Base-by-base conservation (phyloP, 768 basidiomycete genomes). In the Leccinum ochraceum region DNA sequence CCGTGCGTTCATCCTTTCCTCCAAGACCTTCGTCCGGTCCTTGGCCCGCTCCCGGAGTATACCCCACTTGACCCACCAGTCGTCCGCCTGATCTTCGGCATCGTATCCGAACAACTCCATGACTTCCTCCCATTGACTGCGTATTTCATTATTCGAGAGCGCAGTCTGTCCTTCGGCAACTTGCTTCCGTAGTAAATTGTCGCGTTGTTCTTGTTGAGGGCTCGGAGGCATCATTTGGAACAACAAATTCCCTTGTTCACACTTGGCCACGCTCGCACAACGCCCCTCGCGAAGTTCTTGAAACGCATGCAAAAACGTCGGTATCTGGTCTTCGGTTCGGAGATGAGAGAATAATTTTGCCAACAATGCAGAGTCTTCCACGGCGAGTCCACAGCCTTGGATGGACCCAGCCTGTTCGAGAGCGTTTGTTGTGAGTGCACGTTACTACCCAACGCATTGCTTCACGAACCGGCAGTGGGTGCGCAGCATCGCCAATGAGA, bases 1-100 rank as follows among this genome's bases (percentile, higher is more conserved):
- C 11, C 49, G 57, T 14, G 61, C 22, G 7, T 53, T 58, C 63
- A 70, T 63, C 54, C 55, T 56, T 46, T 62, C 63, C 3, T 67
- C 66, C 59, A 66, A 26, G 50, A 66, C 64, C 54, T 26, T 62
- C 11, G 53, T 60, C 13, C 72, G 67, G 48, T 63, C 63, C 53
- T 66, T 68, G 60, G 77, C 76, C 28, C 76, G 64, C 66, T 82
- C 75, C 50, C 74, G 74, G 59, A 83, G 73, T 17, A 76, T 59
- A 8, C 83, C 83, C 83, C 83, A 85, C 39, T 81, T 82, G 11
- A 81, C 77, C 85, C 85, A 88, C 84, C 85, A 87, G 66, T 86
- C 83, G 39, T 85, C 85, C 24, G 83, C 86, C 53, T 79, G 76
- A 51, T 87, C 85, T 42, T 75, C 77, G 9, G 84, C 79, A 63